These are phyloP conservation scores for Trichosporon faecale DNA, from an alignment of 1,284 basidiomycete species.

Conservation along the genomic window DNA sequence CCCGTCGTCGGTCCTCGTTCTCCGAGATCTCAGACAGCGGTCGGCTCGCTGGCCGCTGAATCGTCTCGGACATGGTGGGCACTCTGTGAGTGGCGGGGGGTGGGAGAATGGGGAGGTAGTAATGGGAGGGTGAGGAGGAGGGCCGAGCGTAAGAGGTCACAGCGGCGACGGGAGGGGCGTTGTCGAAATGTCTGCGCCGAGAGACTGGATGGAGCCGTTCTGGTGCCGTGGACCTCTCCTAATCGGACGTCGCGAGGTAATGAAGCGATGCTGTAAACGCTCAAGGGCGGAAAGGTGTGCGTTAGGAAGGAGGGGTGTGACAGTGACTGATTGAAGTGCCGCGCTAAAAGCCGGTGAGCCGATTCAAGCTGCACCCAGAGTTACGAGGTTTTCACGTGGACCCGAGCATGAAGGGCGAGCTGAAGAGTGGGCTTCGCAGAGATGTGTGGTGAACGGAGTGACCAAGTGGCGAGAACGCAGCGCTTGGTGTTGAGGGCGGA, in stretches of 20 bases:
- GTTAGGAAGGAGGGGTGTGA: constrained; percentile 9
- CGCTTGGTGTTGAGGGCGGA: background rate
- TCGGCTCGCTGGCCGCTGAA: constrained; percentile 15
- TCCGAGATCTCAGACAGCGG: constrained; percentile 28
- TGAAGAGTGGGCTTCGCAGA: constrained; percentile 6
- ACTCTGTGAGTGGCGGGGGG: background rate
- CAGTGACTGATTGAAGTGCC: background rate
- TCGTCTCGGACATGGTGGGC: constrained; percentile 19
- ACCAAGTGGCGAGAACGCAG: background rate
- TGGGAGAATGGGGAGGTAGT: background rate
- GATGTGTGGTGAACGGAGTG: background rate
- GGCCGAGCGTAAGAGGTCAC: background rate
- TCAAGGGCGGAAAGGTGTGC: constrained; percentile 3
- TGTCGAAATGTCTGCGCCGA: background rate
- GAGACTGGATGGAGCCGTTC: background rate
- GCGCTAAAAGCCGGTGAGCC: constrained; percentile 8
- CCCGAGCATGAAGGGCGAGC: constrained; percentile 10
- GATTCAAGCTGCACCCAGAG: constrained; percentile 3
- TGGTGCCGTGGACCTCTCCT: background rate
- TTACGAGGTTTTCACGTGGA: background rate
- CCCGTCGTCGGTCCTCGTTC: constrained; percentile 24
- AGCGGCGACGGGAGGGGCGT: background rate
- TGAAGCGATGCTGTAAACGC: background rate
- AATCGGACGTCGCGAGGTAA: background rate
- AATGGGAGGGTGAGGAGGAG: background rate